phyloP scores from a whole-genome alignment of 306 rosid species.

The Glycyrrhiza uralensis region DNA sequence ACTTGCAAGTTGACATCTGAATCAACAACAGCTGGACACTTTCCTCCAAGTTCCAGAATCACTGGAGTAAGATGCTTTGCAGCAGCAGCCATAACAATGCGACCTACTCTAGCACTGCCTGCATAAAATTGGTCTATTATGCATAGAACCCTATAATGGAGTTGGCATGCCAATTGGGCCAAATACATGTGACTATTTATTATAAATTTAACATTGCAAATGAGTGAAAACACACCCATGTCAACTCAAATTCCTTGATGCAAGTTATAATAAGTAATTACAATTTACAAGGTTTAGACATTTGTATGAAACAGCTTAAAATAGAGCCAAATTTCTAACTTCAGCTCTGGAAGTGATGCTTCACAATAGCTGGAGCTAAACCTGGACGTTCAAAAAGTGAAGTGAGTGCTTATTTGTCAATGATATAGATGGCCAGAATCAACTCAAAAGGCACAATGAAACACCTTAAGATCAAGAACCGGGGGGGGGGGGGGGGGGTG shows the following conservation, averaged over 20 bases:
- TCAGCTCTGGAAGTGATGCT: not conserved
- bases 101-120: slow-evolving; percentile 88
- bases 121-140: slow-evolving; percentile 12
- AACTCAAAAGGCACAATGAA: not conserved
- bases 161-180: not conserved
- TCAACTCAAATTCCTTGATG: not conserved
- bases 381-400: not conserved
- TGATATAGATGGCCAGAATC: not conserved
- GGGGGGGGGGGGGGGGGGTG: too few relatives aligned
- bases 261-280: not conserved
- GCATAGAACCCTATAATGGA: slow-evolving; percentile 13
- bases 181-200: not conserved
- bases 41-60: slow-evolving; percentile 80
- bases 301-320: not conserved
- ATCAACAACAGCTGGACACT: slow-evolving; percentile 84
- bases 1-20: slow-evolving; percentile 71
- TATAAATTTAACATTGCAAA: not conserved
- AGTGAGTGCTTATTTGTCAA: not conserved
- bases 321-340: not conserved
- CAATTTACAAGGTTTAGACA: not conserved
- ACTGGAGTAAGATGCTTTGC: slow-evolving; percentile 91
- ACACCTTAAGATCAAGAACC: not conserved
- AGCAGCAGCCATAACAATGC: slow-evolving; percentile 92
- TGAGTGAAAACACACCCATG: not conserved
- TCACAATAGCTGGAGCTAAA: not conserved